phyloP scores from a whole-genome alignment of 805 yeast species.

The Sporopachydermia lactativora region DNA sequence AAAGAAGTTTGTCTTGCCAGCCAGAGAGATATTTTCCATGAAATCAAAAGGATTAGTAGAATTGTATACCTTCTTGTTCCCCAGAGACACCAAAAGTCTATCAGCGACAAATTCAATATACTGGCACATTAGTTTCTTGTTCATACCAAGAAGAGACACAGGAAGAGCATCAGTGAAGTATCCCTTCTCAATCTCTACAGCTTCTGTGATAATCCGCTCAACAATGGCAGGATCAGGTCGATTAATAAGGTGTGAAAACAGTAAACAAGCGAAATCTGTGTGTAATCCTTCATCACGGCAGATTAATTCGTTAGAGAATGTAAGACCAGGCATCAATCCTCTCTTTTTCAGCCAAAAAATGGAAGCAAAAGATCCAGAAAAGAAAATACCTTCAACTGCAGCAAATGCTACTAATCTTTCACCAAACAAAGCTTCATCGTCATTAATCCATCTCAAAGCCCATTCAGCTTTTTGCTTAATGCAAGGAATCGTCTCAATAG shows the following conservation, averaged over 20 bases:
- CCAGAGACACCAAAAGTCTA: slow-evolving; percentile 81
- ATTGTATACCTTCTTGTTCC: slow-evolving; percentile 79
- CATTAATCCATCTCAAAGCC: slow-evolving; percentile 96
- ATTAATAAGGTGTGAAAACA: slow-evolving; percentile 84
- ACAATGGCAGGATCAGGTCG: slow-evolving; percentile 74
- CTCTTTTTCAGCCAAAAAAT: slow-evolving; percentile 98
- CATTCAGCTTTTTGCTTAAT: slow-evolving; percentile 96
- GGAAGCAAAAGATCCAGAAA: slow-evolving; percentile 96
- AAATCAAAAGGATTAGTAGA: slow-evolving; percentile 92
- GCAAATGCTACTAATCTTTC: slow-evolving; percentile 97
- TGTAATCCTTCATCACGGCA: slow-evolving; percentile 98
- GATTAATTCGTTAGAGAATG: slow-evolving; percentile 93
- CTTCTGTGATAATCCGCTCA: slow-evolving; percentile 82
- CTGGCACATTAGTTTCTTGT: slow-evolving; percentile 86
- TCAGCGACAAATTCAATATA: slow-evolving; percentile 97
- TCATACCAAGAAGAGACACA: slow-evolving; percentile 88
- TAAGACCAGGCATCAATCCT: slow-evolving; percentile 97
- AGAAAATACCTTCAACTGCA: slow-evolving; percentile 97
- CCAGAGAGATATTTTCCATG: slow-evolving; percentile 96
- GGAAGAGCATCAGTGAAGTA: slow-evolving; percentile 94
- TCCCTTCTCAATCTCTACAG: slow-evolving; percentile 88
- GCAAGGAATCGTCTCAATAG: slow-evolving; percentile 92
- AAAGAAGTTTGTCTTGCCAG: slow-evolving; percentile 97
- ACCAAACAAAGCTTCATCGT: slow-evolving; percentile 75
- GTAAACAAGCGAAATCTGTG: slow-evolving; percentile 94